Evolutionary conservation across 192 early-diverging fungal genomes (phyloP), one percentile per base, ranked within the genome.

Genomic region (Gonapodya sp.): DNA sequence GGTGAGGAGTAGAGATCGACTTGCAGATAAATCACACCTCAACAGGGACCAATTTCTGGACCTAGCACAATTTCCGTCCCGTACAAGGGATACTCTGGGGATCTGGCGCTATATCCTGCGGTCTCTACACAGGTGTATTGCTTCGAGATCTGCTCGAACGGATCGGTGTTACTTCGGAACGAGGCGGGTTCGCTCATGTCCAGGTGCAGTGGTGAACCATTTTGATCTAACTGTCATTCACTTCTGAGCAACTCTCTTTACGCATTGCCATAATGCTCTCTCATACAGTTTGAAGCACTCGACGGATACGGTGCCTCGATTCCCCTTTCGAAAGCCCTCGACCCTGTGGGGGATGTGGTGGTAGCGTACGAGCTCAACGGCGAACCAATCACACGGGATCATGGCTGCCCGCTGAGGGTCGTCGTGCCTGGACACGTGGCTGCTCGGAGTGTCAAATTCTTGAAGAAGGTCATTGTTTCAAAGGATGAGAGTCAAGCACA

Each of bases 381-480:
- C 8, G 30, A 77, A 33, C 8, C 75, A 16, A 18, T 77, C 75
- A 34, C 18, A 16, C 75, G 75, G 18, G 75, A 77, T 33, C 75
- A 77, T 33, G 75, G 75, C 8, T 18, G 18, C 30, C 75, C 75
- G 8, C 30, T 77, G 30, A 16, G 75, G 8, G 75, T 77, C 30
- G 31, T 77, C 30, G 75, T 77, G 30, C 75, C 75, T 2, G 75
- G 75, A 18, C 75, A 34, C 75, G 75, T 77, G 18, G 75, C 75
- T 2, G 75, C 75, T 18, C 75, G 75, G 8, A 77, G 75, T 33
- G 75, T 77, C 75, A 77, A 77, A 33, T 77, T 77, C 31, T 34
- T 77, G 34, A 77, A 77, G 31, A 2, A 8, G 30, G 75, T 77
- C 8, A 8, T 18, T 18, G 30, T 77, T 33, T 77, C 75, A 2